These are phyloP conservation scores for Camellia granthamiana DNA, from an alignment of 148 eudicot species.

Conservation along the genomic window DNA sequence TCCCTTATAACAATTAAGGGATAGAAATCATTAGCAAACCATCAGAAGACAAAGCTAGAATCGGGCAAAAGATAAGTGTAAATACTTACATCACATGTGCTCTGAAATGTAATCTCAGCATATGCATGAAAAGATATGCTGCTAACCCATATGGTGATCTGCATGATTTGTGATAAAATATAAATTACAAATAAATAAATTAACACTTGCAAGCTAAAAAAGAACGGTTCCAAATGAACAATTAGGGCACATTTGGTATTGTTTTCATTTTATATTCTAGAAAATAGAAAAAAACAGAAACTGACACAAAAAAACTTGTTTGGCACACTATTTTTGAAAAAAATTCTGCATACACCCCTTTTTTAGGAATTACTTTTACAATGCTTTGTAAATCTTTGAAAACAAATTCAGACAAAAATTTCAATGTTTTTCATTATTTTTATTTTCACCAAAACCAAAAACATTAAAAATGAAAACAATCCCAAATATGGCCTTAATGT, in stretches of 20 bases:
- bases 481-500: background rate
- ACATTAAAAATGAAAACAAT: too few species aligned
- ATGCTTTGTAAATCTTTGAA: too few species aligned
- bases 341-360: too few species aligned
- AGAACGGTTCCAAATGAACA: background rate
- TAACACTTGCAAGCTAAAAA: background rate
- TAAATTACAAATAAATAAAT: background rate
- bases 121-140: constrained; percentile 76
- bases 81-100: constrained; percentile 80
- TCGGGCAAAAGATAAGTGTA: background rate
- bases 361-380: too few species aligned
- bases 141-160: constrained; percentile 81
- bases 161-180: constrained; percentile 22
- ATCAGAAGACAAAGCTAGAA: background rate
- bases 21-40: constrained; percentile 12
- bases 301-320: too few species aligned
- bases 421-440: too few species aligned
- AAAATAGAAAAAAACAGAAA: too few species aligned
- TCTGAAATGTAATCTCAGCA: constrained; percentile 71
- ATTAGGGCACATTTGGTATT: too few species aligned
- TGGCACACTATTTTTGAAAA: too few species aligned
- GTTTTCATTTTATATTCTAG: too few species aligned
- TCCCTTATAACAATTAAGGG: constrained; percentile 39
- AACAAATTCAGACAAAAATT: too few species aligned
- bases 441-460: too few species aligned